Evolutionary conservation across 768 basidiomycete species (phyloP).

Genomic region (Chalciporus sphaerocephalus): DNA sequence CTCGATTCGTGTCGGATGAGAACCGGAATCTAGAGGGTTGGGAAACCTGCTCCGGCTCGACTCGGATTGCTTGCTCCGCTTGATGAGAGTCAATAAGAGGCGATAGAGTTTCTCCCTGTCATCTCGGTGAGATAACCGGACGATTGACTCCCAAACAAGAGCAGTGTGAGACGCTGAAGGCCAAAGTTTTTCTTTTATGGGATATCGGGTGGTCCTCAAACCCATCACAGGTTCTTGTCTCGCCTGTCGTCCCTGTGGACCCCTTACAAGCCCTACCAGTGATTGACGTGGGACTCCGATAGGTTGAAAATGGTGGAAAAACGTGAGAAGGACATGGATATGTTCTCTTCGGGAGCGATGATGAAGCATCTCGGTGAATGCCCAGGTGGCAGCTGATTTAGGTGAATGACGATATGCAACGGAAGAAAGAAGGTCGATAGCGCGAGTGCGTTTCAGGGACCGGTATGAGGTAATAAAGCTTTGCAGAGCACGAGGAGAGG

Average conservation of each 20-base stretch:
- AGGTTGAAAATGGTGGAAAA: conserved; percentile 47
- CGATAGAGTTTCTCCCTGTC: conserved; percentile 40
- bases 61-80: conserved; percentile 2
- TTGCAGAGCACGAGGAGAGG: conserved; percentile 15
- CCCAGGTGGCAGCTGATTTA: conserved; percentile 26
- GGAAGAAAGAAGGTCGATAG: conserved; percentile 14
- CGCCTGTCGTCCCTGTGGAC: conserved; percentile 7
- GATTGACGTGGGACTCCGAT: conserved; percentile 47
- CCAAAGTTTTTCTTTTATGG: conserved; percentile 26
- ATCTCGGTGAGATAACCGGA: conserved; percentile 14
- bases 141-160: conserved; percentile 33
- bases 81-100: conserved; percentile 34
- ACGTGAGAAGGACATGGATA: conserved; percentile 36
- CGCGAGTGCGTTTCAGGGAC: conserved; percentile 18
- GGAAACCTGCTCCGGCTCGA: background rate
- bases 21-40: background rate
- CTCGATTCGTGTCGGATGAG: conserved; percentile 5
- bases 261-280: conserved; percentile 11
- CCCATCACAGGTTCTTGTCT: background rate
- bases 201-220: background rate
- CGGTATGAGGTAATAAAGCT: conserved; percentile 22
- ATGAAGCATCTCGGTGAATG: conserved; percentile 28
- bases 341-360: conserved; percentile 18
- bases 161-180: conserved; percentile 32
- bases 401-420: conserved; percentile 22